These are phyloP conservation scores for Monascus ruber DNA, from an alignment of 2,329 filamentous ascomycete species.

Conservation along the genomic window DNA sequence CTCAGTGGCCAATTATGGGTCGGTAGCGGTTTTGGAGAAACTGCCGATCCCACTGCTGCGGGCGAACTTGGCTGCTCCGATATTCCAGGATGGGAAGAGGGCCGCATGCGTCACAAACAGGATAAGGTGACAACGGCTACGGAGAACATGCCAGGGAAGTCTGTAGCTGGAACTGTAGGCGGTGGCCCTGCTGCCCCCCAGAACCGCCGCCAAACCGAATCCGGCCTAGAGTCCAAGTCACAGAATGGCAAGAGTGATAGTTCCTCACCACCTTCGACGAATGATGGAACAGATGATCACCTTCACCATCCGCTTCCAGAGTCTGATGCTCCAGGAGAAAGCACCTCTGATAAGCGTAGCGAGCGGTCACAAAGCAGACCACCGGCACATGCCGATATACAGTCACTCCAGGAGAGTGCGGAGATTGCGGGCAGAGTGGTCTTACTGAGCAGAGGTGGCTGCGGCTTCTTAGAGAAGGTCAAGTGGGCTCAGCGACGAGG, in stretches of 20 bases:
- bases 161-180: slow-evolving; percentile 11
- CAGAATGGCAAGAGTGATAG: slow-evolving; percentile 10
- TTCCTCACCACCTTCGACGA: slow-evolving; percentile 21
- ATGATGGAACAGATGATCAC: slow-evolving; percentile 79
- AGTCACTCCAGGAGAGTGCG: slow-evolving; percentile 78
- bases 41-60: slow-evolving; percentile 45
- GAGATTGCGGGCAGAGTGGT: slow-evolving; percentile 93
- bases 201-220: slow-evolving; percentile 13
- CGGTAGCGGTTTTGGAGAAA: slow-evolving; percentile 78
- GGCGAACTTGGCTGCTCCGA: slow-evolving; percentile 93
- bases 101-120: slow-evolving; percentile 31
- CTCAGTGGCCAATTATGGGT: slow-evolving; percentile 88
- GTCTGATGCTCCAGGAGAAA: slow-evolving; percentile 26
- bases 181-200: slow-evolving; percentile 8
- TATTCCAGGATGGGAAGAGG: slow-evolving; percentile 74
- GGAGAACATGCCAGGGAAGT: slow-evolving; percentile 12
- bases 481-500: slow-evolving; percentile 93
- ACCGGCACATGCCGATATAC: slow-evolving; percentile 69
- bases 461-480: slow-evolving; percentile 92
- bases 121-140: slow-evolving; percentile 9
- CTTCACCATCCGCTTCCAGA: slow-evolving; percentile 51
- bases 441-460: slow-evolving; percentile 80
- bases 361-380: slow-evolving; percentile 22
- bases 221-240: slow-evolving; percentile 10
- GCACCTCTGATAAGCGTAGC: slow-evolving; percentile 21